Evolutionary conservation across 2,329 filamentous ascomycete genomes (phyloP).

Genomic region (Colletotrichum lupini): DNA sequence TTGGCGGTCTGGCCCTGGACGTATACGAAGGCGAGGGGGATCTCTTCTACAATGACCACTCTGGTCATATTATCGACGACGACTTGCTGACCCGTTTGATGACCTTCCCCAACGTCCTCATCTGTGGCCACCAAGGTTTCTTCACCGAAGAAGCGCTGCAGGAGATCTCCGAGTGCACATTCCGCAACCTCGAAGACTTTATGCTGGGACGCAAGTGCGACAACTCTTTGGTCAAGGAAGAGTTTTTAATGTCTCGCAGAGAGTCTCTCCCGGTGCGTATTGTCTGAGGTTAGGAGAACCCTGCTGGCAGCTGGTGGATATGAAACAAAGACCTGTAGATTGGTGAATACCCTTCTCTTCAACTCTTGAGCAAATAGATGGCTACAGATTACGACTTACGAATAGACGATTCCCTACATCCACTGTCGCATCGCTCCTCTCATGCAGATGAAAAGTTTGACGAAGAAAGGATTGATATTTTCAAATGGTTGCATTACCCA

Average conservation of each 20-base stretch:
- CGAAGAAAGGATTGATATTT: too few species aligned
- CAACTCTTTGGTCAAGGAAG: constrained; percentile 48
- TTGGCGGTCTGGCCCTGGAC: constrained; percentile 73
- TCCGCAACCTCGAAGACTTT: constrained; percentile 66
- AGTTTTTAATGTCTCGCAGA: constrained; percentile 31
- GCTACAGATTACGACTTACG: constrained; percentile 25
- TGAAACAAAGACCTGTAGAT: not conserved
- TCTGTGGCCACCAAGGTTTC: constrained; percentile 77
- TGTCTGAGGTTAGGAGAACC: constrained; percentile 35
- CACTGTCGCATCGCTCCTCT: not conserved
- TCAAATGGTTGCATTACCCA: too few species aligned
- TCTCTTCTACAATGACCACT: constrained; percentile 75
- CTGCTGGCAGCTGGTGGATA: not conserved
- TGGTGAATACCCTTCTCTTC: constrained; percentile 9
- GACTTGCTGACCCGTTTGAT: constrained; percentile 73
- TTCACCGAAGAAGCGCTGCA: constrained; percentile 73
- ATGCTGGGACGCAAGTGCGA: constrained; percentile 46
- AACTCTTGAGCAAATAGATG: not conserved
- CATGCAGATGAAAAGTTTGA: too few species aligned
- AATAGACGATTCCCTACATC: constrained; percentile 11
- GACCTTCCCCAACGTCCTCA: constrained; percentile 75
- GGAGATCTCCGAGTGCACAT: constrained; percentile 71
- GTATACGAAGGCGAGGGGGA: constrained; percentile 75
- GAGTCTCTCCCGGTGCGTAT: constrained; percentile 46
- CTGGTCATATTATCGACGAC: constrained; percentile 73